Evolutionary conservation across 495 filamentous ascomycete genomes (phyloP), one percentile per base, ranked within the genome.

Genomic region (Halenospora varia): DNA sequence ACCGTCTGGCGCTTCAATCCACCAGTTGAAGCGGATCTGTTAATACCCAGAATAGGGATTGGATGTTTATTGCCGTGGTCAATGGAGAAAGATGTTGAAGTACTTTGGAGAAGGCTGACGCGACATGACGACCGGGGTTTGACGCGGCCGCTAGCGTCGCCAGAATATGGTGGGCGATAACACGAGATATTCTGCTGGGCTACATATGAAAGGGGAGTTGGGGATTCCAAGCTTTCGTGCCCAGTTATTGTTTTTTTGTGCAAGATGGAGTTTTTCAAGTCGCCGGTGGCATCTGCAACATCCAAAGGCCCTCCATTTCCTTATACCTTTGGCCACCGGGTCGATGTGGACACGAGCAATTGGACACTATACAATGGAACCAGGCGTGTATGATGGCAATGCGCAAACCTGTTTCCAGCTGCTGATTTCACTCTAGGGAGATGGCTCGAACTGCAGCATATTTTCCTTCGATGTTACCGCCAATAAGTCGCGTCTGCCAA

Each of bases 181-280:
- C 48, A 42, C 50, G 44, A 55, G 40, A 55, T 55, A 22, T 59
- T 39, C 18, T 22, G 29, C 17, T 46, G n/a, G 8, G 8, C 13
- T 46, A 20, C 42, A 17, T n/a, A n/a, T n/a, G 8, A n/a, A 46
- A 20, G 13, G 13, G 13, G 19, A n/a, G 4, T 20, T 20, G 19
- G 15, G 19, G 8, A 17, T n/a, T n/a, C 19, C 19, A 46, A 17
- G 4, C 46, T 24, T 51, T 10, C 2, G 25, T 54, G 15, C 13
- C 20, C 22, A 17, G 22, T 45, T 29, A 51, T 53, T 18, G 18
- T n/a, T 18, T 47, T 46, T 47, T 47, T 51, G n/a, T 40, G 17
- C 18, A 40, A 3, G 19, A 98, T 98, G 94, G 92, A 98, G 65
- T 97, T 97, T 68, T 81, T 98, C 58, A 98, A 97, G 74, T 96